A percentile compares a stretch with the other conserved stretches of the same genome.
phyloP scores from a whole-genome alignment of 1,284 basidiomycete genomes.

The Trichosporon sp. region DNA sequence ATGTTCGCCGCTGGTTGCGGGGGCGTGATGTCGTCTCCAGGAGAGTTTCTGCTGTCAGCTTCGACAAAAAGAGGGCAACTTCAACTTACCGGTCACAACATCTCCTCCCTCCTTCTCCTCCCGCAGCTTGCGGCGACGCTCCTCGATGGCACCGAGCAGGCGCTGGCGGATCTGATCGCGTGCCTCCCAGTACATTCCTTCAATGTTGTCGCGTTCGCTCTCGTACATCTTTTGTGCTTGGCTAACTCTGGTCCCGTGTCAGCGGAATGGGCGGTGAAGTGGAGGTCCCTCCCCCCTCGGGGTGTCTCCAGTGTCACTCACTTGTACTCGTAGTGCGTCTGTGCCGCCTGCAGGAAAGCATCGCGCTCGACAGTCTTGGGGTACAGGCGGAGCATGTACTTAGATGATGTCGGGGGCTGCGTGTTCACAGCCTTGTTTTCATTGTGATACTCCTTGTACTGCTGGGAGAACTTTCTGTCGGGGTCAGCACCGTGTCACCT shows the following conservation, averaged over 20 bases:
- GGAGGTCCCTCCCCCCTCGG: not conserved
- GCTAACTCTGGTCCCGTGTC: constrained; percentile 34
- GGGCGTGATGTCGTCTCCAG: constrained; percentile 16
- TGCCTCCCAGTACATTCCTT: constrained; percentile 58
- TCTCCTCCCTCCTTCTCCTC: constrained; percentile 62
- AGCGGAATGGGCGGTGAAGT: not conserved
- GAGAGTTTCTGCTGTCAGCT: constrained; percentile 11
- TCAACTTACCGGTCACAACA: constrained; percentile 57
- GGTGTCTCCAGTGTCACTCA: constrained; percentile 35
- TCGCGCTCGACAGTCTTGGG: constrained; percentile 59
- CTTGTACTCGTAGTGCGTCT: constrained; percentile 59
- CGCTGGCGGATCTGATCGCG: constrained; percentile 56
- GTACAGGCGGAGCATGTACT: constrained; percentile 59
- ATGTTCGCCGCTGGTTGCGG: constrained; percentile 23
- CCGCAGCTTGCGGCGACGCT: constrained; percentile 57
- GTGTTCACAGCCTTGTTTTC: constrained; percentile 53
- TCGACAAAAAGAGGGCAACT: too few relatives aligned
- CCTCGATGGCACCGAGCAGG: constrained; percentile 59
- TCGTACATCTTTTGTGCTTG: constrained; percentile 57
- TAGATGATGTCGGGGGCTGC: constrained; percentile 57
- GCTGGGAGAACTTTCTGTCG: constrained; percentile 53
- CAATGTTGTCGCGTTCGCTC: constrained; percentile 58
- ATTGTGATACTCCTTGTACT: constrained; percentile 54
- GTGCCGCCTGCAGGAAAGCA: constrained; percentile 56
- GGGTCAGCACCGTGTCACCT: not conserved